These are phyloP conservation scores for Leccinum fuscescens DNA, from an alignment of 1,284 basidiomycete genomes.

Conservation along the genomic window DNA sequence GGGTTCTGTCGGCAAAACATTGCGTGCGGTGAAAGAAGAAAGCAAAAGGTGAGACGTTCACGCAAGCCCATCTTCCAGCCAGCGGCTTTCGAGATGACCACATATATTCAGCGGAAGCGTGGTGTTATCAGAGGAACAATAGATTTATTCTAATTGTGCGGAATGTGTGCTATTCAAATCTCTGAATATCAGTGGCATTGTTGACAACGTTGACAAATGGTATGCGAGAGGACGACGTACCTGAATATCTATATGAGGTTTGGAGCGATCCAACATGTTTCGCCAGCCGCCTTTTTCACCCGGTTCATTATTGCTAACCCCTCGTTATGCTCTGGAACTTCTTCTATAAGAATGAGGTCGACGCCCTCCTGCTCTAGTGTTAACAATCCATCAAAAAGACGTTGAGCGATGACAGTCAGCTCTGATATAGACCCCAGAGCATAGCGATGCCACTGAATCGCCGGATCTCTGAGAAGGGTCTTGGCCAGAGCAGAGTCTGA, in stretches of 20 bases:
- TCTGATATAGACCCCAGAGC: slow-evolving; percentile 61
- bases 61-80: neutral
- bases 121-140: neutral
- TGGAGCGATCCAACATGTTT: slow-evolving; percentile 47
- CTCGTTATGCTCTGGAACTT: slow-evolving; percentile 76
- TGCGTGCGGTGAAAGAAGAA: neutral
- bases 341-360: slow-evolving; percentile 87
- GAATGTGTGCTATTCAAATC: neutral
- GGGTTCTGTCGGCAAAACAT: neutral
- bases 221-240: slow-evolving; percentile 12
- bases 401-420: slow-evolving; percentile 72
- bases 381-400: slow-evolving; percentile 87
- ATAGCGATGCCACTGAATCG: slow-evolving; percentile 53
- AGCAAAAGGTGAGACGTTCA: neutral
- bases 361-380: slow-evolving; percentile 76
- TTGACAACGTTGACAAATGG: neutral
- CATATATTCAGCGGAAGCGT: neutral
- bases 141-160: neutral
- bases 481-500: slow-evolving; percentile 59
- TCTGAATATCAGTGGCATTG: neutral
- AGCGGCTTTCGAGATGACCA: neutral
- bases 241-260: slow-evolving; percentile 23
- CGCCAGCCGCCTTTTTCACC: slow-evolving; percentile 90
- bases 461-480: slow-evolving; percentile 36
- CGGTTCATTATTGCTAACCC: slow-evolving; percentile 97